These are phyloP conservation scores for Fusarium transvaalense DNA, from an alignment of 2,329 filamentous ascomycete genomes.

Conservation along the genomic window DNA sequence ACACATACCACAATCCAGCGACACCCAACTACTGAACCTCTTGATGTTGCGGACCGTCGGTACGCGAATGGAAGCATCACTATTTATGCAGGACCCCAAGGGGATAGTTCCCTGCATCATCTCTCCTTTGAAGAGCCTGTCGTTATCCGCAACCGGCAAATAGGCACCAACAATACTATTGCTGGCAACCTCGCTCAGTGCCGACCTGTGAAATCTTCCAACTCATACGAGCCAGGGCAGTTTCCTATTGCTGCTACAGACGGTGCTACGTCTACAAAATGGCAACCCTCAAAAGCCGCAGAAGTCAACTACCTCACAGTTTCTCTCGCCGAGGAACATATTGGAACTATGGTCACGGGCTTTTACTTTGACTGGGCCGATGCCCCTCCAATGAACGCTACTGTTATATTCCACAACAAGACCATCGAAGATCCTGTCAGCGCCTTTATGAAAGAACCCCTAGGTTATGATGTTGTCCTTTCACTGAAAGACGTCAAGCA, in stretches of 20 bases:
- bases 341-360: neutral
- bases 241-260: conserved; percentile 3
- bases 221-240: neutral
- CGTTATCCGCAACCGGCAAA: neutral
- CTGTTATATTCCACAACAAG: conserved; percentile 2
- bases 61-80: neutral
- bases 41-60: neutral
- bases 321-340: fast-evolving
- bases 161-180: neutral
- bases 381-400: neutral
- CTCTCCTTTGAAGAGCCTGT: neutral
- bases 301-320: neutral
- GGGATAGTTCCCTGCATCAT: neutral
- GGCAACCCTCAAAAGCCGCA: conserved; percentile 4
- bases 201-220: neutral
- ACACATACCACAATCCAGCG: neutral
- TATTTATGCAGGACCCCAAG: neutral
- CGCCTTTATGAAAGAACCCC: fast-evolving
- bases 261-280: conserved; percentile 3
- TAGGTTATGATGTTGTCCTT: neutral
- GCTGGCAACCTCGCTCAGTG: conserved; percentile 3
- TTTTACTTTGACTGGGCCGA: conserved; percentile 8
- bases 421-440: neutral
- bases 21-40: neutral
- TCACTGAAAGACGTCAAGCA: neutral